Percentiles rank a stretch among this genome's conserved stretches.
Evolutionary conservation across 768 basidiomycete species (phyloP).

Genomic region (Serendipita sp.): DNA sequence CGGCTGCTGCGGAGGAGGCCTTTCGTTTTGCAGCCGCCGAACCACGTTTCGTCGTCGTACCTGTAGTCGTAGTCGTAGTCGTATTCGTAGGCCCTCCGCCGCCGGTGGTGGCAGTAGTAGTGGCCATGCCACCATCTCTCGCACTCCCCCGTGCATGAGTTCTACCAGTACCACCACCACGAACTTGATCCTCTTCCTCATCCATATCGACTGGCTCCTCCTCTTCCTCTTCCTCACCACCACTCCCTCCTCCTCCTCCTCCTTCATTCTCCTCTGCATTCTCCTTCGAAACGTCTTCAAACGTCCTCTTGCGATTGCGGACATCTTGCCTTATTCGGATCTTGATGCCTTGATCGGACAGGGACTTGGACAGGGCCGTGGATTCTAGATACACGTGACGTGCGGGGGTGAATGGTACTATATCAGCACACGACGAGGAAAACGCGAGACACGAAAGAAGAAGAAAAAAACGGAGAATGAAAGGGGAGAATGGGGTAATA

Average conservation of each 20-base stretch:
- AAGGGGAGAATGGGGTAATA: too few species aligned
- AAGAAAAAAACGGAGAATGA: neutral
- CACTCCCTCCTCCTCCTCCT: neutral
- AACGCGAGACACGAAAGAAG: neutral
- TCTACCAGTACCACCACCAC: neutral
- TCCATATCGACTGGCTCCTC: neutral
- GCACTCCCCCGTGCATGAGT: neutral
- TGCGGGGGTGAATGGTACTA: too few species aligned
- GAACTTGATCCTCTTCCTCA: neutral
- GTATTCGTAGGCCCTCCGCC: too few species aligned
- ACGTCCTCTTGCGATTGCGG: conserved; percentile 49
- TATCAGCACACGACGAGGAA: too few species aligned
- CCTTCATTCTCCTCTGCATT: neutral
- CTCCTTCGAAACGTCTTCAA: neutral
- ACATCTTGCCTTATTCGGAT: conserved; percentile 89
- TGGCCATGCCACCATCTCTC: neutral
- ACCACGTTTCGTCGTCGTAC: too few species aligned
- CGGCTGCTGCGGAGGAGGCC: neutral
- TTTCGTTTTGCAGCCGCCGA: neutral
- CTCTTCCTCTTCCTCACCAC: neutral
- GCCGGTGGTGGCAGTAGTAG: neutral
- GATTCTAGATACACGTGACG: conserved; percentile 40
- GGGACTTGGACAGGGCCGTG: conserved; percentile 71
- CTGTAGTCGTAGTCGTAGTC: too few species aligned
- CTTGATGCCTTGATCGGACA: conserved; percentile 93